phyloP scores from a whole-genome alignment of 805 yeast species.

The Cyberlindnera misumaiensis region DNA sequence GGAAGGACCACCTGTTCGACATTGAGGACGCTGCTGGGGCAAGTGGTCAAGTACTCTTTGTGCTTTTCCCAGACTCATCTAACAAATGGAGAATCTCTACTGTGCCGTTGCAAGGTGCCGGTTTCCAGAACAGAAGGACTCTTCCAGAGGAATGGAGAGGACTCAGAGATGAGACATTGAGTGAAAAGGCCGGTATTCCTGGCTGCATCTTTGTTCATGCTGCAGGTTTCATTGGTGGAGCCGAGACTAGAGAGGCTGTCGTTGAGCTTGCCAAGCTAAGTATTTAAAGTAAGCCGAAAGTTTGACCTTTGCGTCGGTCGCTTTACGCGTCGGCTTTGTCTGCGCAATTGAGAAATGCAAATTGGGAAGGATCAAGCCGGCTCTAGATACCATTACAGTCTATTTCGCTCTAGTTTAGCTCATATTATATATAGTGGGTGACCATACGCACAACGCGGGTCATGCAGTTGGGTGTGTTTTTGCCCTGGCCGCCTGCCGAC shows the following conservation, averaged over 20 bases:
- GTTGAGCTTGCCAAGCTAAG: conserved; percentile 58
- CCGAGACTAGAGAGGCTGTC: conserved; percentile 72
- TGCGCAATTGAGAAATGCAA: too few relatives aligned
- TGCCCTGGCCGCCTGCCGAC: too few relatives aligned
- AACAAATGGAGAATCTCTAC: conserved; percentile 83
- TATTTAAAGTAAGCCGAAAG: conserved; percentile 20
- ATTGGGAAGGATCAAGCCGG: too few relatives aligned
- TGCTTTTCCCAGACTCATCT: conserved; percentile 70
- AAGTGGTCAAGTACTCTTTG: conserved; percentile 59
- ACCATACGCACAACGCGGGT: too few relatives aligned
- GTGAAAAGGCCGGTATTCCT: conserved; percentile 67
- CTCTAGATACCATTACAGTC: too few relatives aligned
- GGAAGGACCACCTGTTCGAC: conserved; percentile 87
- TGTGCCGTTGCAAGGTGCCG: conserved; percentile 70
- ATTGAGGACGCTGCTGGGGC: conserved; percentile 57
- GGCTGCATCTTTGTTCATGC: conserved; percentile 93
- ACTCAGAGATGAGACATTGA: conserved; percentile 79
- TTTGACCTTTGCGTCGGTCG: too few relatives aligned
- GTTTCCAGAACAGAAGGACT: conserved; percentile 81
- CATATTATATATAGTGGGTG: too few relatives aligned
- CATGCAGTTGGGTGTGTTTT: too few relatives aligned
- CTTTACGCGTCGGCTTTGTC: too few relatives aligned
- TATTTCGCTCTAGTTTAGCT: too few relatives aligned
- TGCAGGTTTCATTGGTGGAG: conserved; percentile 96
- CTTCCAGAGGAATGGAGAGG: conserved; percentile 94